Evolutionary conservation across 2,329 filamentous ascomycete species (phyloP).

Genomic region (Fusarium sulawesiense): DNA sequence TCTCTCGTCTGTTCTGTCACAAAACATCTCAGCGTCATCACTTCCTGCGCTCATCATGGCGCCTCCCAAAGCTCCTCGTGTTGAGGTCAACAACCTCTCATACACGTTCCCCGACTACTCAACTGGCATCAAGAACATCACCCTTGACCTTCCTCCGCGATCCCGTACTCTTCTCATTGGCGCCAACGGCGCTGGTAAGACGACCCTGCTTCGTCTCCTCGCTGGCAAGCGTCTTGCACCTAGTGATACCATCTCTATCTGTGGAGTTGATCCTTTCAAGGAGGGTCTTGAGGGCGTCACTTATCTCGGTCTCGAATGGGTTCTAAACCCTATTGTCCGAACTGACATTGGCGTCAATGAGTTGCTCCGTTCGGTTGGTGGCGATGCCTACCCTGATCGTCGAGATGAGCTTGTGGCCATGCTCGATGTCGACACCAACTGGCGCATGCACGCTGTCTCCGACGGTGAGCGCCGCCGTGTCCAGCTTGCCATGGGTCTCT

Average conservation of each 20-base stretch:
- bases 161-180: constrained; percentile 93
- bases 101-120: constrained; percentile 91
- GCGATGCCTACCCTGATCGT: constrained; percentile 82
- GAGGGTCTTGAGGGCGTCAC: constrained; percentile 91
- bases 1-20: not conserved
- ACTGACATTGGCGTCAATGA: constrained; percentile 93
- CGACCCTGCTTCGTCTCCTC: constrained; percentile 92
- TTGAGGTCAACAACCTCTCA: constrained; percentile 79
- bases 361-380: constrained; percentile 86
- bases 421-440: constrained; percentile 89
- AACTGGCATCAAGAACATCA: constrained; percentile 79
- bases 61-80: constrained; percentile 63
- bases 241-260: constrained; percentile 76
- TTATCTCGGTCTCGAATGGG: constrained; percentile 98
- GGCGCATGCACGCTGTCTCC: constrained; percentile 96
- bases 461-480: constrained; percentile 93
- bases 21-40: constrained; percentile 9
- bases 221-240: constrained; percentile 95
- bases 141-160: constrained; percentile 79
- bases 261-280: constrained; percentile 91
- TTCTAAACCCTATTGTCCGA: constrained; percentile 94
- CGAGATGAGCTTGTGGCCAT: constrained; percentile 89
- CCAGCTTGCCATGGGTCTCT: constrained; percentile 93
- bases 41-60: constrained; percentile 39
- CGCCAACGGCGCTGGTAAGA: constrained; percentile 97